Evolutionary conservation across 257 asterid species (phyloP).

Genomic region (Plantago ovata): DNA sequence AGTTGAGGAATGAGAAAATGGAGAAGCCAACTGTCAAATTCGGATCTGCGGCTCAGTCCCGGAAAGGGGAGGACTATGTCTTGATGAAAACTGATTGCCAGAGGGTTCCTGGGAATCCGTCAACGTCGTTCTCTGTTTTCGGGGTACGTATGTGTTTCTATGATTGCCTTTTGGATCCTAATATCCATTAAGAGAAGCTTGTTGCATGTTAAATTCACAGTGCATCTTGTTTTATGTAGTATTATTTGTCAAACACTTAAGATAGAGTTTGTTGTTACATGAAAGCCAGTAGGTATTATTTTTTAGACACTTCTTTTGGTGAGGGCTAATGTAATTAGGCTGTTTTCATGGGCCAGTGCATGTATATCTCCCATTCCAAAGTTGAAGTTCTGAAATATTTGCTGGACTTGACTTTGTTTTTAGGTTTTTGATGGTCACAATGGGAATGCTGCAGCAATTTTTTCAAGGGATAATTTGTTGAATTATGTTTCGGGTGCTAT

Average conservation of each 20-base stretch:
- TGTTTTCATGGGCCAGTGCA: too few relatives aligned
- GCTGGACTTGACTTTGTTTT: not conserved
- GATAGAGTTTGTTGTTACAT: too few relatives aligned
- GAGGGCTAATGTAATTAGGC: too few relatives aligned
- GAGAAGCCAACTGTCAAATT: constrained; percentile 67
- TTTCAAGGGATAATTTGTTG: constrained; percentile 56
- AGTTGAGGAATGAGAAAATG: constrained; percentile 66
- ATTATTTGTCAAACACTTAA: too few relatives aligned
- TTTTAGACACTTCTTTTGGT: too few relatives aligned
- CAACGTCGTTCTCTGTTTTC: constrained; percentile 67
- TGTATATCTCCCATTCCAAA: too few relatives aligned
- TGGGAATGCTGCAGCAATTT: constrained; percentile 75
- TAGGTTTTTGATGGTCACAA: constrained; percentile 88
- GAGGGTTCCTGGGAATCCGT: constrained; percentile 67
- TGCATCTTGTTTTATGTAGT: too few relatives aligned
- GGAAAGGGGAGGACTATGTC: constrained; percentile 79
- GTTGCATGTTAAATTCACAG: too few relatives aligned
- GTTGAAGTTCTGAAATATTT: too few relatives aligned
- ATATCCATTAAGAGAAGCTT: not conserved
- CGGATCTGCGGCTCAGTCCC: constrained; percentile 71
- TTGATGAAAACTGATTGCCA: constrained; percentile 72
- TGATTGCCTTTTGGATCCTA: not conserved
- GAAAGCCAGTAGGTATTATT: too few relatives aligned
- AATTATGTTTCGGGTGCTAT: constrained; percentile 58
- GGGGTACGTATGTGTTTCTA: constrained; percentile 43